A percentile compares a stretch with the other conserved stretches of the same genome.
phyloP scores from a whole-genome alignment of 139 green algal species.

The Spirogloea muscicola region DNA sequence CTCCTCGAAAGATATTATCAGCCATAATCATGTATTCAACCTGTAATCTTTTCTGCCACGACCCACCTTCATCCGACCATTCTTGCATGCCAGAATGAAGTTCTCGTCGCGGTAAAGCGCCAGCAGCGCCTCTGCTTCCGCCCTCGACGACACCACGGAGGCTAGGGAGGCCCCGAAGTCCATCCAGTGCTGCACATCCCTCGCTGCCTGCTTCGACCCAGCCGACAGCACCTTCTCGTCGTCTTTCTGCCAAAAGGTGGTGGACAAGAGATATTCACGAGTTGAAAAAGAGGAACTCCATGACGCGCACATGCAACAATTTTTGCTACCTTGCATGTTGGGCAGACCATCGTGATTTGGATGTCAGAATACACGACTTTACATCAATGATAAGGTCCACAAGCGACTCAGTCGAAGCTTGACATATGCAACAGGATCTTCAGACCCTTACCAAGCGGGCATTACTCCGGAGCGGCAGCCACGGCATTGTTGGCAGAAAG shows the following conservation, averaged over 20 bases:
- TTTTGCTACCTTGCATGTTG: not conserved
- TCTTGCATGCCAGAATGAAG: conserved; percentile 10
- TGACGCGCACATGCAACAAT: not conserved
- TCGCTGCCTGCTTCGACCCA: not conserved
- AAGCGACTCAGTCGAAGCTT: not conserved
- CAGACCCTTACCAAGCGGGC: not conserved
- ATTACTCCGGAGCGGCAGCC: not conserved
- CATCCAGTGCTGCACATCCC: not conserved
- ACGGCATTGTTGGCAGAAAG: not conserved
- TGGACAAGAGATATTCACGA: not conserved
- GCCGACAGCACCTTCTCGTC: conserved; percentile 4
- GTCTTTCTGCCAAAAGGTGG: not conserved
- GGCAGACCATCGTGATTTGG: no score
- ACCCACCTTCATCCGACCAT: no score
- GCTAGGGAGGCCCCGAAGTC: not conserved
- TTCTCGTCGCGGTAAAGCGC: conserved; percentile 10
- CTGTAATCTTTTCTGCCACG: no score
- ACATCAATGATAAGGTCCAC: not conserved
- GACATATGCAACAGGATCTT: not conserved
- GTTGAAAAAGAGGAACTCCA: conserved; percentile 3
- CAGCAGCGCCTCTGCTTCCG: not conserved
- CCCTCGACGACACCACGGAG: not conserved
- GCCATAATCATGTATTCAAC: no score
- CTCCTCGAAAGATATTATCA: no score
- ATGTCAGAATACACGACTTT: no score